Evolutionary conservation across 2,329 filamentous ascomycete genomes (phyloP).

Genomic region (Colletotrichum salicis): DNA sequence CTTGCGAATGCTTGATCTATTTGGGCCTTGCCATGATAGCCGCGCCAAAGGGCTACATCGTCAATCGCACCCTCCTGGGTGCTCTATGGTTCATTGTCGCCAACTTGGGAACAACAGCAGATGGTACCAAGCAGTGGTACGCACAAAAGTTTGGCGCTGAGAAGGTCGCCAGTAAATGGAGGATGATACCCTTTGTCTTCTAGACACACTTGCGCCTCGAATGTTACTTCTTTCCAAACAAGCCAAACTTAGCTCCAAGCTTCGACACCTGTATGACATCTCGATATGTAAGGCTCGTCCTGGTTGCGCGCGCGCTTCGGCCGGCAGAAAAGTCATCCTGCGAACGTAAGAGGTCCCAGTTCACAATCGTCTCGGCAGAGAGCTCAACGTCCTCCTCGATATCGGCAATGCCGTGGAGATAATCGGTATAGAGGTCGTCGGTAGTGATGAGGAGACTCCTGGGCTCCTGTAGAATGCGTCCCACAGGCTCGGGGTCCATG

Average conservation of each 20-base stretch:
- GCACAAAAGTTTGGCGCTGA: constrained; percentile 76
- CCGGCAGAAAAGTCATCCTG: constrained; percentile 59
- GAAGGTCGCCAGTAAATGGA: constrained; percentile 72
- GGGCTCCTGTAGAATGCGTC: constrained; percentile 82
- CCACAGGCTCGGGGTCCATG: constrained; percentile 60
- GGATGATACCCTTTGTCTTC: constrained; percentile 79
- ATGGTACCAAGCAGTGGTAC: constrained; percentile 84
- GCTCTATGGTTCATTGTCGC: constrained; percentile 78
- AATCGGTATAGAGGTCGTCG: constrained; percentile 73
- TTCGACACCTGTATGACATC: constrained; percentile 88
- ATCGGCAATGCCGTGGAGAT: constrained; percentile 80
- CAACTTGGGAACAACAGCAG: constrained; percentile 86
- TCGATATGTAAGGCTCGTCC: constrained; percentile 82
- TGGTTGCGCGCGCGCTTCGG: constrained; percentile 65
- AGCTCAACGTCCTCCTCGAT: constrained; percentile 74
- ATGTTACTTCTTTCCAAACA: constrained; percentile 52
- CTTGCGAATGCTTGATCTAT: constrained; percentile 88
- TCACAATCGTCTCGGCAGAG: constrained; percentile 69
- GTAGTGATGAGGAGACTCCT: constrained; percentile 82
- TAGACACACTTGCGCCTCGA: constrained; percentile 46
- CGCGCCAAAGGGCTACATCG: constrained; percentile 71
- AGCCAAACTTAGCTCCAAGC: constrained; percentile 74
- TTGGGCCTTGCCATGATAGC: constrained; percentile 78
- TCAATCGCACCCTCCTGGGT: constrained; percentile 80
- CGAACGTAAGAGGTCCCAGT: constrained; percentile 75